A percentile compares a stretch with the other conserved stretches of the same genome.
Evolutionary conservation across 352 stramenopile genomes (phyloP).

Genomic region (Globisporangium middletonii): DNA sequence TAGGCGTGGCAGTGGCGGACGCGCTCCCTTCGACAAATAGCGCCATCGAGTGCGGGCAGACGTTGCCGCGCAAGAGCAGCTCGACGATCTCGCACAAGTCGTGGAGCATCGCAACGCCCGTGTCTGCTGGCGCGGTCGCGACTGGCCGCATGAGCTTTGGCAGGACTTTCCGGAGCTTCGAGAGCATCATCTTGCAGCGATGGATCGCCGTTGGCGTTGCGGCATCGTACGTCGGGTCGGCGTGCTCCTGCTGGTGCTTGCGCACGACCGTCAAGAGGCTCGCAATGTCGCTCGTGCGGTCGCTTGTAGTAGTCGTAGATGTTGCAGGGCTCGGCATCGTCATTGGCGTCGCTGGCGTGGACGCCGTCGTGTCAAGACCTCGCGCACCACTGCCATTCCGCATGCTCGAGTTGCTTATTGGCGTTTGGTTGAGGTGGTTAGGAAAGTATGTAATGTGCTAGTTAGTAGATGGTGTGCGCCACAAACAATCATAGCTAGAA

Average conservation of each 20-base stretch:
- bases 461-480: too few relatives aligned
- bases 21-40: constrained; percentile 37
- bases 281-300: constrained; percentile 30
- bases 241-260: constrained; percentile 41
- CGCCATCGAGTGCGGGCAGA: constrained; percentile 56
- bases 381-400: too few relatives aligned
- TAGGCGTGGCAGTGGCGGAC: background rate
- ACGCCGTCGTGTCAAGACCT: too few relatives aligned
- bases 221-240: constrained; percentile 33
- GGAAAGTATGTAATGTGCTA: too few relatives aligned
- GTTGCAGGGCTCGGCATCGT: too few relatives aligned
- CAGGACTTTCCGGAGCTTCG: constrained; percentile 60
- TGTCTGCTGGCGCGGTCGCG: constrained; percentile 22
- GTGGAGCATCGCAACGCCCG: constrained; percentile 31
- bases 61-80: constrained; percentile 31
- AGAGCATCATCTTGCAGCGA: constrained; percentile 61
- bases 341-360: too few relatives aligned
- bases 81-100: constrained; percentile 52
- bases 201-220: constrained; percentile 25
- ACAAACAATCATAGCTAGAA: too few relatives aligned
- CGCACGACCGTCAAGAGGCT: constrained; percentile 38
- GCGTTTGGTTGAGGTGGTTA: too few relatives aligned
- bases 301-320: background rate
- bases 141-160: constrained; percentile 62
- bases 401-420: too few relatives aligned